Base-by-base conservation (phyloP, 345 rosid species). In the Moricandia arvensis region DNA sequence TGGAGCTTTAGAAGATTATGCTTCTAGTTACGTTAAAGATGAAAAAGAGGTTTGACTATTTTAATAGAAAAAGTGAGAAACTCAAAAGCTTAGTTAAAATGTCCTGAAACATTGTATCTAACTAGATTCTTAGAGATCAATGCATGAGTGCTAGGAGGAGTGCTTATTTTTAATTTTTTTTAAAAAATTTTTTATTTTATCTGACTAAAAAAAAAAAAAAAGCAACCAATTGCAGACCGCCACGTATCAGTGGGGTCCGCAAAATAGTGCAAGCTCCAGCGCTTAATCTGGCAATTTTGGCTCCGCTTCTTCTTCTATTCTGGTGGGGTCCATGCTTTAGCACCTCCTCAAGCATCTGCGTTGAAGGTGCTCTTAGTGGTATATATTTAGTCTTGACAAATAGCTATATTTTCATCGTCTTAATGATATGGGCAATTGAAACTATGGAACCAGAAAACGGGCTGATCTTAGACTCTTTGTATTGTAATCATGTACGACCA, bases 1-100 rank as follows among this genome's bases (percentile, higher is more conserved):
- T 68, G 63, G 27, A 49, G 37, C 51, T 63, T 59, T 63, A 29
- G 65, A 76, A 63, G 59, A 63, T 63, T 69, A 63, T 63, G 80
- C 75, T 63, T 64, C 61, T 70, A 55, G 16, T 41, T 30, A 43
- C 66, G n/a, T 13, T 54, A 4, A 10, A 38, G 59, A 63, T 54
- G 18, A 55, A 69, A 66, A 16, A 45, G 55, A 68, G 18, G 27
- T 63, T 21, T 26, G 71, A 38, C 66, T 61, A 26, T 3, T 68
- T 27, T 60, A 10, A 26, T 16, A 6, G 43, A 37, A 43, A 59
- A 60, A 68, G 61, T 53, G 34, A 51, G 26, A 13, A 62, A 12
- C 6, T 35, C 63, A 75, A 75, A 67, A 75, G 30, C 34, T 45
- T 24, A 21, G 38, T 60, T 67, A 16, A 49, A 51, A 7, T 60